Percentiles rank a stretch among this genome's conserved stretches.
These are phyloP conservation scores for Tilletia indica DNA, from an alignment of 1,284 basidiomycete species.

Conservation along the genomic window DNA sequence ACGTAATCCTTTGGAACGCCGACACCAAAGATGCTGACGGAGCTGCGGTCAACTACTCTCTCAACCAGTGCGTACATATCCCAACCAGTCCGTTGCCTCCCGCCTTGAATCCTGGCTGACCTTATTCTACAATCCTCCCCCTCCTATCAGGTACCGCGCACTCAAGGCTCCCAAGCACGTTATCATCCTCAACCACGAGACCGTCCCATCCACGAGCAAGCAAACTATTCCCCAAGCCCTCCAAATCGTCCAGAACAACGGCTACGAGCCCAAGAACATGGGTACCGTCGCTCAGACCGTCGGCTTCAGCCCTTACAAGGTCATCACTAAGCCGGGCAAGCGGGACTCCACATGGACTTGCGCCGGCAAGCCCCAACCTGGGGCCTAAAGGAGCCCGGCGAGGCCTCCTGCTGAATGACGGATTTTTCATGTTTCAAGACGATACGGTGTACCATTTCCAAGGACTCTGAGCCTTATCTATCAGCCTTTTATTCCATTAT, in stretches of 20 bases:
- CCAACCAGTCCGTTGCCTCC: too few relatives aligned
- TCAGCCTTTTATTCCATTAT: too few relatives aligned
- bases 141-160: slow-evolving; percentile 23
- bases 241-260: slow-evolving; percentile 36
- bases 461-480: too few relatives aligned
- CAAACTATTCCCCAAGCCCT: slow-evolving; percentile 38
- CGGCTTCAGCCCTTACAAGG: slow-evolving; percentile 45
- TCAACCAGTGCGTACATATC: slow-evolving; percentile 22
- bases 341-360: slow-evolving; percentile 43
- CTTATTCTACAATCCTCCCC: not conserved
- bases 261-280: slow-evolving; percentile 31
- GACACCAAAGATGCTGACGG: slow-evolving; percentile 41
- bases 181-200: slow-evolving; percentile 49
- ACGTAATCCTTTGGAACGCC: slow-evolving; percentile 39
- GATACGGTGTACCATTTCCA: too few relatives aligned
- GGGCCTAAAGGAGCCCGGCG: not conserved
- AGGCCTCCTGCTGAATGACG: too few relatives aligned
- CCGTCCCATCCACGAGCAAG: slow-evolving; percentile 31
- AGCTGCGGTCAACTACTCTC: slow-evolving; percentile 22
- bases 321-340: slow-evolving; percentile 25
- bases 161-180: slow-evolving; percentile 34
- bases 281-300: slow-evolving; percentile 33
- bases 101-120: not conserved
- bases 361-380: slow-evolving; percentile 32
- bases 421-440: too few relatives aligned